phyloP scores from a whole-genome alignment of 2,329 filamentous ascomycete species.

The Monosporascus sp. region DNA sequence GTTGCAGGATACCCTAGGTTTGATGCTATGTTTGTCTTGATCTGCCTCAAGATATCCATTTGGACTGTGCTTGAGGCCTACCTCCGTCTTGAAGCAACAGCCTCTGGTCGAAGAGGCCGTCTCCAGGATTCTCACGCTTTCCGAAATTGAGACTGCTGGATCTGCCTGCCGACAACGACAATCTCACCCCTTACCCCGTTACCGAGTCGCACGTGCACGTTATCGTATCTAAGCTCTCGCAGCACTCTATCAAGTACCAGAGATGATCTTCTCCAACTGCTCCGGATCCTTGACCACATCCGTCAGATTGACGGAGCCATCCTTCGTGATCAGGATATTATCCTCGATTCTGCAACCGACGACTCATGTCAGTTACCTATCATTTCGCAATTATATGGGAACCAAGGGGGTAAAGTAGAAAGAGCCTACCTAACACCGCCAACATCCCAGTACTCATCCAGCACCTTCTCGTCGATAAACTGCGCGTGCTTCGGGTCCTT shows the following conservation, averaged over 20 bases:
- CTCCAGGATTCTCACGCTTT: too few species aligned
- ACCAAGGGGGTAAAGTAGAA: neutral
- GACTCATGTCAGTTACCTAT: conserved; percentile 13
- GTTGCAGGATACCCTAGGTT: too few species aligned
- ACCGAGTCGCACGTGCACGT: too few species aligned
- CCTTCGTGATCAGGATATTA: conserved; percentile 66
- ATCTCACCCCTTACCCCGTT: too few species aligned
- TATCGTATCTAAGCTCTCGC: neutral
- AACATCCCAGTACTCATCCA: conserved; percentile 78
- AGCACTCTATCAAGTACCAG: conserved; percentile 5
- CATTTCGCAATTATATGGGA: neutral
- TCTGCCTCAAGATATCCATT: too few species aligned
- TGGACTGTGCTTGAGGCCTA: too few species aligned
- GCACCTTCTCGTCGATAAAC: conserved; percentile 68
- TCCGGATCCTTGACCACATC: conserved; percentile 63
- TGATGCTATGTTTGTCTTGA: too few species aligned
- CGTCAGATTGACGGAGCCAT: conserved; percentile 67
- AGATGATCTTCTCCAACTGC: conserved; percentile 54
- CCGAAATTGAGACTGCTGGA: too few species aligned
- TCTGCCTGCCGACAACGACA: too few species aligned
- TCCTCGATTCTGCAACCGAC: conserved; percentile 49
- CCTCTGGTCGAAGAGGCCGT: too few species aligned
- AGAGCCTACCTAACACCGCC: conserved; percentile 59
- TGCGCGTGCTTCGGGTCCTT: conserved; percentile 64
- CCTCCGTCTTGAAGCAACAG: too few species aligned